Evolutionary conservation across 768 basidiomycete genomes (phyloP), one percentile per base, ranked within the genome.

Genomic region (Sarcodon aspratus): DNA sequence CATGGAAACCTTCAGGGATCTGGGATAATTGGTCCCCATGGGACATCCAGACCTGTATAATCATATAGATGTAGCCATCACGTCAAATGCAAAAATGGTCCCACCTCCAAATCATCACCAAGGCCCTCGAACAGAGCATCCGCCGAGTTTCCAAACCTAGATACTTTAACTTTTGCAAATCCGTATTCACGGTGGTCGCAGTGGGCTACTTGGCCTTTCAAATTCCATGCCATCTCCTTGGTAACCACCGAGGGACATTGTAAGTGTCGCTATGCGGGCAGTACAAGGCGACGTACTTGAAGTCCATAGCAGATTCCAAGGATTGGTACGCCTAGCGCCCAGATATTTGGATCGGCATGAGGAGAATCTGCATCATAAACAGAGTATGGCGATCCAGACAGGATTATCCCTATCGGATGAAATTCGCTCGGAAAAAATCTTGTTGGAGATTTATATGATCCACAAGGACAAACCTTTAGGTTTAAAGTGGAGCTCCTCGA

Each of bases 281-380:
- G 9, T 12, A 27, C 12, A 37, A 31, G 32, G 21, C 32, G 43
- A 60, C 72, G 42, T 50, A 89, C 92, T 75, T 96, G 92, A 11
- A 98, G 74, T 21, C 96, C 96, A 65, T 97, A 98, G 64, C 96
- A 99, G 50, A 98, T 97, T 17, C 96, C 96, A 11, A 99, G 74
- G 46, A 99, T 81, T 3, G 96, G 95, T 1, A 97, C 82, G 18
- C 83, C 90, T 8, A 88, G 75, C 40, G 83, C 77, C 58, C 91
- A 98, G 9, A 98, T 81, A 12, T 76, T 85, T 13, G 92, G 88
- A 66, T 99, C 95, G 33, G 91, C 93, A 53, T 93, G 92, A 18
- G 96, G 95, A 5, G 96, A 83, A 54, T 81, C 94, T 31, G 76
- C 65, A 54, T 94, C 96, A 65, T 97, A 98, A 15, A 98, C 96